Percentiles rank a stretch among this genome's conserved stretches.
Conservation (phyloP, 352 stramenopile species). For the Globisporangium irregulare region DNA sequence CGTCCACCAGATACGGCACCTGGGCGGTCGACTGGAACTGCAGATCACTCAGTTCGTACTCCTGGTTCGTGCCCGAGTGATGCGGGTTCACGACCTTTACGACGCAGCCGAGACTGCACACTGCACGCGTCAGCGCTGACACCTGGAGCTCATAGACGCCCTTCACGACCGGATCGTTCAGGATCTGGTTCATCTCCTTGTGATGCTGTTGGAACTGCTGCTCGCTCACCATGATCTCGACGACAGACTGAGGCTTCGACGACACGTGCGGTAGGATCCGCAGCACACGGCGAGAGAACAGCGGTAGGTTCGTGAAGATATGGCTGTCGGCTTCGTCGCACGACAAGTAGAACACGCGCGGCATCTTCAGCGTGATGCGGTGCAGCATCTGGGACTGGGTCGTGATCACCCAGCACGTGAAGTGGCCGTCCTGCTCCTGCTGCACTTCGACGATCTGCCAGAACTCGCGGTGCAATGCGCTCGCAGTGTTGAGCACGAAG, state of each 20-base stretch:
- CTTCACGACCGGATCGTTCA: conserved; percentile 74
- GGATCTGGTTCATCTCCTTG: conserved; percentile 77
- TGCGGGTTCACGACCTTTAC: conserved; percentile 57
- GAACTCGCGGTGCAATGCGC: conserved; percentile 52
- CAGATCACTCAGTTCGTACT: conserved; percentile 69
- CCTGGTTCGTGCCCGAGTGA: conserved; percentile 35
- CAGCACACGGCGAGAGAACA: conserved; percentile 47
- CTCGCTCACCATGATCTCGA: conserved; percentile 72
- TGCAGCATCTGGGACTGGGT: conserved; percentile 67
- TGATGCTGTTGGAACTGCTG: conserved; percentile 69
- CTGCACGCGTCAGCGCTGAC: conserved; percentile 82
- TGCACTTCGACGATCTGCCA: conserved; percentile 85
- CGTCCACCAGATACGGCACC: conserved; percentile 57
- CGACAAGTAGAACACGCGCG: conserved; percentile 62
- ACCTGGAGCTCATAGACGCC: conserved; percentile 94
- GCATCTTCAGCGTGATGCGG: conserved; percentile 69
- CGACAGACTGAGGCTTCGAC: conserved; percentile 51
- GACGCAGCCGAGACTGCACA: conserved; percentile 92
- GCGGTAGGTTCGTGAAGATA: conserved; percentile 56
- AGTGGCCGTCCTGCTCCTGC: conserved; percentile 78
- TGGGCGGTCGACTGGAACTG: conserved; percentile 71
- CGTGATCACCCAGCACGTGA: conserved; percentile 96
- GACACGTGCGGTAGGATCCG: conserved; percentile 55
- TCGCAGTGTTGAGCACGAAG: conserved; percentile 65
- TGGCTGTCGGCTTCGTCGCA: conserved; percentile 77